Percentiles rank a stretch among this genome's conserved stretches.
These are phyloP conservation scores for Craterostigma plantagineum DNA, from an alignment of 257 asterid species.

Conservation along the genomic window DNA sequence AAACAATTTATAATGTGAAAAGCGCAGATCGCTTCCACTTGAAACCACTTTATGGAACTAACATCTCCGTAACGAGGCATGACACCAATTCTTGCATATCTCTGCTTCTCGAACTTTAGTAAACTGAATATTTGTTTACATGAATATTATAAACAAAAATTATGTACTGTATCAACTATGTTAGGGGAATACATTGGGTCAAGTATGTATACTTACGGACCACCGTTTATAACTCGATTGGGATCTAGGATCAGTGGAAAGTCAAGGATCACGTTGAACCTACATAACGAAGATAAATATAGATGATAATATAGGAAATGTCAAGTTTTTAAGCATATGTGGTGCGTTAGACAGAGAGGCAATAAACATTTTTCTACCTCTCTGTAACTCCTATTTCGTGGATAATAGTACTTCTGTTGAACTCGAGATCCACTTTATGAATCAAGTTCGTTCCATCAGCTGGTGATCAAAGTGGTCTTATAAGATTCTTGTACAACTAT, in stretches of 20 bases:
- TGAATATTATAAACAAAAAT: neutral
- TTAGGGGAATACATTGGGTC: no score
- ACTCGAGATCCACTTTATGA: constrained; percentile 44
- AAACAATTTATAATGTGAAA: constrained; percentile 60
- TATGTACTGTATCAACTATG: no score
- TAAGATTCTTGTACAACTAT: no score
- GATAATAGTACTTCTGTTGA: constrained; percentile 40
- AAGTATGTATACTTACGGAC: constrained; percentile 30
- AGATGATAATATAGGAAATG: neutral
- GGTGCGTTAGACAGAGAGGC: neutral
- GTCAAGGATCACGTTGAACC: constrained; percentile 54
- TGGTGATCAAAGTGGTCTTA: constrained; percentile 5
- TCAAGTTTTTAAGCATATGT: no score
- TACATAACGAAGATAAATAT: constrained; percentile 10
- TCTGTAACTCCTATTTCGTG: constrained; percentile 49
- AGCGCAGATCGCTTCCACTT: constrained; percentile 34
- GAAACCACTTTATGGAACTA: constrained; percentile 47
- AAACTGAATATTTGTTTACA: constrained; percentile 13
- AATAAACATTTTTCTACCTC: constrained; percentile 12
- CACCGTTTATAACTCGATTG: constrained; percentile 33
- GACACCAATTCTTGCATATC: constrained; percentile 50
- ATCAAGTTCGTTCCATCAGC: constrained; percentile 42
- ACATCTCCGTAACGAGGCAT: constrained; percentile 77
- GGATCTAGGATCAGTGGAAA: constrained; percentile 38
- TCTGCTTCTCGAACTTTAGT: constrained; percentile 25